phyloP scores from a whole-genome alignment of 805 yeast species.

The Candida chauliodis region DNA sequence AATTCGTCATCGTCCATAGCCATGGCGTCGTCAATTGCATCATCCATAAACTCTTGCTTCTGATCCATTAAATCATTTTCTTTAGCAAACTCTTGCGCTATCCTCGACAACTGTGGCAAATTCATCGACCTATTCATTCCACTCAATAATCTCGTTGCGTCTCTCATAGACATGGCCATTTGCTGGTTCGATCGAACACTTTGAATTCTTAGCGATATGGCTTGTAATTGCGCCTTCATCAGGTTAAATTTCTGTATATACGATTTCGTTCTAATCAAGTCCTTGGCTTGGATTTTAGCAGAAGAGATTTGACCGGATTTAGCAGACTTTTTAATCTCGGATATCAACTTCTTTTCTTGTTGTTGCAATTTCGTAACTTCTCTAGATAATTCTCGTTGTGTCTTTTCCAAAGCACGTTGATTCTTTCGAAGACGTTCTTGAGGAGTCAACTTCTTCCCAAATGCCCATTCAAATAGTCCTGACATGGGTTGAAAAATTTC shows the following conservation, averaged over 20 bases:
- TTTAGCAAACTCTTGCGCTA: conserved; percentile 92
- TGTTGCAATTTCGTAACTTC: conserved; percentile 82
- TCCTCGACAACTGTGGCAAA: conserved; percentile 79
- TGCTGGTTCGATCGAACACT: conserved; percentile 91
- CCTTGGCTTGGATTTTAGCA: conserved; percentile 94
- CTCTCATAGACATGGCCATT: conserved; percentile 92
- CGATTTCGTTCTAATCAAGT: conserved; percentile 81
- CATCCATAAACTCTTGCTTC: conserved; percentile 98
- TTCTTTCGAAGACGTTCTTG: conserved; percentile 93
- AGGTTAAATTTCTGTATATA: conserved; percentile 82
- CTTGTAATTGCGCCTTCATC: conserved; percentile 95
- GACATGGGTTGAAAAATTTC: conserved; percentile 15
- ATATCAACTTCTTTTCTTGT: conserved; percentile 84
- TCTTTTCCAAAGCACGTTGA: conserved; percentile 90
- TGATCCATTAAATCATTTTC: conserved; percentile 98
- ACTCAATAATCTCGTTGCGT: conserved; percentile 80
- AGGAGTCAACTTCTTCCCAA: conserved; percentile 90
- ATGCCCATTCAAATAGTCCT: conserved; percentile 79
- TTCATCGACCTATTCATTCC: conserved; percentile 91
- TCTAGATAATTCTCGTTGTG: conserved; percentile 88
- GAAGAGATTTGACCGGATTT: conserved; percentile 85
- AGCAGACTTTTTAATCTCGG: conserved; percentile 88
- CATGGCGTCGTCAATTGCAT: conserved; percentile 95
- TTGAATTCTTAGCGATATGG: conserved; percentile 86
- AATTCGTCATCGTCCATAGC: conserved; percentile 73